These are phyloP conservation scores for Septoria petroselini DNA, from an alignment of 2,329 filamentous ascomycete species.

Conservation along the genomic window DNA sequence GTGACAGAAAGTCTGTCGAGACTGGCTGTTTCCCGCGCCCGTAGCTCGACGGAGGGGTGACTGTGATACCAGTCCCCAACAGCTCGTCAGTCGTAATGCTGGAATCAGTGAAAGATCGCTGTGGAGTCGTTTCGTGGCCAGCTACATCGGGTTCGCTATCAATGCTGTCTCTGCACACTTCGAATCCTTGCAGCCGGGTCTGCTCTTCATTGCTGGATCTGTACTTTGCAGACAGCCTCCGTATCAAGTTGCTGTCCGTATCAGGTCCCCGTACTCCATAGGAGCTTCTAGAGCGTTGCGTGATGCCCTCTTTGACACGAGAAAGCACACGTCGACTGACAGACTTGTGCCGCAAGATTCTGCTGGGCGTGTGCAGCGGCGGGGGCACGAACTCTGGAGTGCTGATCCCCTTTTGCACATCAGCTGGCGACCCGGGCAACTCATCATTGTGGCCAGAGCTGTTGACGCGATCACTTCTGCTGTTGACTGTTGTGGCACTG, in stretches of 20 bases:
- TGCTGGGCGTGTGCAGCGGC: constrained; percentile 14
- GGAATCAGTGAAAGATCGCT: constrained; percentile 30
- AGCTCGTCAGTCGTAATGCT: constrained; percentile 31
- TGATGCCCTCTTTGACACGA: constrained; percentile 37
- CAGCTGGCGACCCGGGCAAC: constrained; percentile 17
- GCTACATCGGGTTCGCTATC: constrained; percentile 18
- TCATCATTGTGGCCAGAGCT: constrained; percentile 4
- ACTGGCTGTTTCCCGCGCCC: constrained; percentile 9
- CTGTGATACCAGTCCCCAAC: constrained; percentile 16
- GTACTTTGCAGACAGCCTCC: constrained; percentile 32
- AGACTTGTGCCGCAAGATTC: constrained; percentile 33
- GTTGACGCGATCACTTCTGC: neutral
- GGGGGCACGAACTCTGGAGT: constrained; percentile 7
- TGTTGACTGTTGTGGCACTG: constrained; percentile 17
- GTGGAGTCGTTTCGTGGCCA: constrained; percentile 10
- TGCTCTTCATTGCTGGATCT: constrained; percentile 28
- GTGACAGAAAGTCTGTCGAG: constrained; percentile 17
- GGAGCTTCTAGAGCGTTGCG: constrained; percentile 31
- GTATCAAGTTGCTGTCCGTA: constrained; percentile 32
- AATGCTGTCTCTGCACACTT: constrained; percentile 31
- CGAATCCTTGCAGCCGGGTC: constrained; percentile 31
- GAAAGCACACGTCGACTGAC: constrained; percentile 39
- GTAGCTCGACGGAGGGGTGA: constrained; percentile 17
- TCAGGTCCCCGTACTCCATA: constrained; percentile 28
- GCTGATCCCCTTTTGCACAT: neutral